Evolutionary conservation across 2,329 filamentous ascomycete species (phyloP), one percentile per base, ranked within the genome.

Genomic region (Ascochyta clinopodiicola): DNA sequence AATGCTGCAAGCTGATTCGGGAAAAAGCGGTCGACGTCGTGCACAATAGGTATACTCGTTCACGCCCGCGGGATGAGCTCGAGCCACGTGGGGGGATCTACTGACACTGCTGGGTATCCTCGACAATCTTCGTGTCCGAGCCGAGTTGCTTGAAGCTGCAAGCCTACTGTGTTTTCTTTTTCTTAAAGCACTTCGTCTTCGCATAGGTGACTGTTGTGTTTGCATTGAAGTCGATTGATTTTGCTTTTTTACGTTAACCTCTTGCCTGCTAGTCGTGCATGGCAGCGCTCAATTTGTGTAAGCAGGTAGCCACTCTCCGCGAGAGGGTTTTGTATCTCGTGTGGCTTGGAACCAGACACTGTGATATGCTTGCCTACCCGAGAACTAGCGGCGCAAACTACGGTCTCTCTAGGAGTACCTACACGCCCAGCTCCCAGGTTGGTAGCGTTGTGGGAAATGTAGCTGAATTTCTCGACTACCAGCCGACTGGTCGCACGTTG

Each of bases 51-150:
- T 32, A 29, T 51, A 47, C 44, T 43, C 43, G 54, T 57, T 57
- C 38, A 47, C 37, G 27, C 40, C 54, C 48, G 44, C 54, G 47
- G 44, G 47, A 44, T 43, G 37, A 32, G 51, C 52, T 50, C 22
- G 52, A 40, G 44, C 37, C 40, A 45, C 40, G 55, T 57, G 55
- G 55, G 55, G 55, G 55, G 55, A 57, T 57, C 55, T 49, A 45
- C 55, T 50, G 21, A 46, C 39, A 57, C 45, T n/a, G 44, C 55
- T 47, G 45, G 55, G 55, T 53, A 57, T 46, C 55, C 55, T 50
- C 45, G 55, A 53, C 55, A 53, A 27, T 13, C 17, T 50, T 37
- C 35, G 29, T 45, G 43, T 47, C 35, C 45, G 40, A 55, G 40
- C 50, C 52, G 46, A 34, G 24, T 36, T 45, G 31, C 3, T 36